Conservation (phyloP, 2,329 filamentous ascomycete genomes). For the Aureobasidium sp. region DNA sequence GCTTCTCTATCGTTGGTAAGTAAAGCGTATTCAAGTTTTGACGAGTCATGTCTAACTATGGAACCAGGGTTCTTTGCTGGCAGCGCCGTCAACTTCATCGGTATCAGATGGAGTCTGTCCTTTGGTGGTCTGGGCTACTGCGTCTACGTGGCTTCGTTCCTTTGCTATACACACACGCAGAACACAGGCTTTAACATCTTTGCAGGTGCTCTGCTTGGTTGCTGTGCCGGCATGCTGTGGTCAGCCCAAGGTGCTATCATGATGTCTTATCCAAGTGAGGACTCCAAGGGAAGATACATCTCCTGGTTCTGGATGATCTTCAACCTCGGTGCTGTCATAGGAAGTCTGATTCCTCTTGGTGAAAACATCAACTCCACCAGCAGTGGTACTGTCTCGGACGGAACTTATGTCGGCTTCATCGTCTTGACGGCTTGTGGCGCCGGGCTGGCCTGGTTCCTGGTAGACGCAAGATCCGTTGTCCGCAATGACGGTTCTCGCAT, state of each 20-base stretch:
- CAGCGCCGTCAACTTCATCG: slow-evolving; percentile 68
- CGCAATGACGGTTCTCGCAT: slow-evolving; percentile 69
- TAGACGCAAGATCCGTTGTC: slow-evolving; percentile 62
- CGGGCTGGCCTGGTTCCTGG: slow-evolving; percentile 57
- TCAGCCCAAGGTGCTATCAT: slow-evolving; percentile 76
- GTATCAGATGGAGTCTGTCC: slow-evolving; percentile 57
- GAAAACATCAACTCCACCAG: slow-evolving; percentile 56
- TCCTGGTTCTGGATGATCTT: slow-evolving; percentile 93
- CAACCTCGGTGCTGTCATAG: slow-evolving; percentile 84
- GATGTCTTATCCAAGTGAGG: slow-evolving; percentile 80
- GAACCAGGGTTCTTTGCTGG: slow-evolving; percentile 48
- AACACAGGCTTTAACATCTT: slow-evolving; percentile 67
- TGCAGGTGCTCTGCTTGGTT: slow-evolving; percentile 64
- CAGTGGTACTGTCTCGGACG: slow-evolving; percentile 52
- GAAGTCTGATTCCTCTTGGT: slow-evolving; percentile 65
- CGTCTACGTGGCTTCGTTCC: slow-evolving; percentile 62
- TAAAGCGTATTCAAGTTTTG: not conserved
- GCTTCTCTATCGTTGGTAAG: slow-evolving; percentile 52
- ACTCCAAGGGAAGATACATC: slow-evolving; percentile 79
- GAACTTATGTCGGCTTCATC: slow-evolving; percentile 83
- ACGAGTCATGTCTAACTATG: not conserved
- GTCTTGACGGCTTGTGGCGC: slow-evolving; percentile 71
- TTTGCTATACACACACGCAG: slow-evolving; percentile 59
- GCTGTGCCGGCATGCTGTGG: slow-evolving; percentile 75
- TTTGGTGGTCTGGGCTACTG: slow-evolving; percentile 71